Base-by-base conservation (phyloP, 139 green algal genomes). In the Diplosphaera chodatii region DNA sequence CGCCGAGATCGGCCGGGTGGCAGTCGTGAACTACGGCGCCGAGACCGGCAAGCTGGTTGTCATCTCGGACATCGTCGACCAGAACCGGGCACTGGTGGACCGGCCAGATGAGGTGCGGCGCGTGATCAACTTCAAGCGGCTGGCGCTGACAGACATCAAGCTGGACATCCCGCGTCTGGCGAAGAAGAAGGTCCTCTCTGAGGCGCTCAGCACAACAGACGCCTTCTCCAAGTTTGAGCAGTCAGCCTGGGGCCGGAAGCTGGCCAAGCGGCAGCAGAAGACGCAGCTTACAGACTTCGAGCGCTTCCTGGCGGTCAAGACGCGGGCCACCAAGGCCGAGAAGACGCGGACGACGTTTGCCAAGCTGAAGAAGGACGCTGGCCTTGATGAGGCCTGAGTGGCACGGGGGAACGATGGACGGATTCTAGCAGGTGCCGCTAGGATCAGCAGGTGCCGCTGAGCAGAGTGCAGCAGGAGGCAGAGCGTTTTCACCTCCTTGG, bases 1-100 rank as follows among this genome's bases (percentile, higher is more conserved):
- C 70, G 89, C 98, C 29, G 93, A 98, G 83, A 91, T 99, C 72
- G 96, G 96, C 74, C 92, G 96, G 31, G 91, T 99, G 64, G 90
- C 88, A 73, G 77, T 99, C 64, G 74, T 98, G 62, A 97, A 95
- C 62, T 89, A 83, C 56, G 84, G 83, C 40, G 27, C 71, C 29
- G 81, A 89, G 31, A 78, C 81, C 68, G 85, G 83, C 74, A 86
- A 90, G 75, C 78, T 90, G 63, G 79, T 88, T 31, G 85, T 89
- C 37, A 88, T 87, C 40, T 75, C 70, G 27, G 85, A 91, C 40
- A 72, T 88, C 22, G 78, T 99, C 29, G 93, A 98, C 85, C 86
- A 94, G 69, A 97, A 96, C 86, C 87, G 92, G 83, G 95, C 90
- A 18, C 84, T 99, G 64, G 85, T 98, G 0, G 96, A 98, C 78